phyloP scores from a whole-genome alignment of 2,329 filamentous ascomycete genomes.

The Ustulina deusta region DNA sequence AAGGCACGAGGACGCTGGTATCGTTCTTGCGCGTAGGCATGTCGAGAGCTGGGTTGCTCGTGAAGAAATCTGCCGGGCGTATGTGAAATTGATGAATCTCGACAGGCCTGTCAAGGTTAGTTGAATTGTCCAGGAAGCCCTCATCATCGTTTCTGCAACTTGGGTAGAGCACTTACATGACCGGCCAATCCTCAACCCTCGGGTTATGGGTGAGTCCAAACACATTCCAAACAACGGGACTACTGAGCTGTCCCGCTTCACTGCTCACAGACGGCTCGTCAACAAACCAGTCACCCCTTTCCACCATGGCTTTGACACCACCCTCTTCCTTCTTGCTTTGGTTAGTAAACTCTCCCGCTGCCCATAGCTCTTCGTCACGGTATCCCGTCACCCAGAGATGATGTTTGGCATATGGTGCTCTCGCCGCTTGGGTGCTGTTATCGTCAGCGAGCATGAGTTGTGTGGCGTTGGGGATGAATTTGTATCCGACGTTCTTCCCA shows the following conservation, averaged over 20 bases:
- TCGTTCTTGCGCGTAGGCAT: conserved; percentile 56
- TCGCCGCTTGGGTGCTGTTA: conserved; percentile 56
- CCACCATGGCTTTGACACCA: conserved; percentile 61
- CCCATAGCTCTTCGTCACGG: conserved; percentile 63
- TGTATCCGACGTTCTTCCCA: conserved; percentile 63
- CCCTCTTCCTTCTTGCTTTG: conserved; percentile 59
- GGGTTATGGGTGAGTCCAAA: conserved; percentile 64
- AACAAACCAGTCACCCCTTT: conserved; percentile 60
- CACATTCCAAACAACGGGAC: conserved; percentile 65
- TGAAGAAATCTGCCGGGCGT: conserved; percentile 61
- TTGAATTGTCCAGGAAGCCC: not conserved
- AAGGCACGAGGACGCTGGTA: conserved; percentile 57
- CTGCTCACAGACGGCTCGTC: conserved; percentile 41
- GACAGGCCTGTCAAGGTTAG: conserved; percentile 55
- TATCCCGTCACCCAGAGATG: conserved; percentile 63
- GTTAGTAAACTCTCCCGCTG: conserved; percentile 64
- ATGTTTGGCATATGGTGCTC: conserved; percentile 61
- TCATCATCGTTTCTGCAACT: not conserved
- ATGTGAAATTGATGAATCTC: conserved; percentile 62
- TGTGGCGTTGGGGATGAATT: conserved; percentile 59
- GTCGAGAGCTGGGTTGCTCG: conserved; percentile 60
- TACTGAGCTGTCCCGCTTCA: conserved; percentile 57
- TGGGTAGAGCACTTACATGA: conserved; percentile 58
- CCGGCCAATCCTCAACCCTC: conserved; percentile 63
- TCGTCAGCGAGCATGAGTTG: conserved; percentile 62